Evolutionary conservation across 208 protist species (phyloP).

Genomic region (Angomonas ambiguus): DNA sequence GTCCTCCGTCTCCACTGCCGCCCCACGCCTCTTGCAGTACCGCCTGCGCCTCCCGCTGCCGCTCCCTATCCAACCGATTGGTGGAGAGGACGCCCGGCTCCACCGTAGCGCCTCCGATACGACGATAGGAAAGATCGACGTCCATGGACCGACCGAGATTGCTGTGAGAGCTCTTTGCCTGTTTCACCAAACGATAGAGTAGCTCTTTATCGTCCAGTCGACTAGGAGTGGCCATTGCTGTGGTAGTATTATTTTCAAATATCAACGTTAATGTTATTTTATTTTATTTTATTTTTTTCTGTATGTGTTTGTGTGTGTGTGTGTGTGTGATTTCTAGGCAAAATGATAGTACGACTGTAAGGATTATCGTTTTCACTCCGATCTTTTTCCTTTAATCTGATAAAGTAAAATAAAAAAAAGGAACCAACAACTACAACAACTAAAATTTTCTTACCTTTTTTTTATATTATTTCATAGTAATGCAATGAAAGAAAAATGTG

Average conservation of each 20-base stretch:
- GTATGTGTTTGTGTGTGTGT: too few species aligned
- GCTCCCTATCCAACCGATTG: slow-evolving; percentile 36
- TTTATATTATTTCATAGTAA: too few species aligned
- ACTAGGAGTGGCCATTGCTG: neutral
- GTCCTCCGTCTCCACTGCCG: slow-evolving; percentile 7
- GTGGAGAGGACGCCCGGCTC: slow-evolving; percentile 43
- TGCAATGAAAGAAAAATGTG: slow-evolving; percentile 1
- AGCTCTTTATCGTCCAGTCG: slow-evolving; percentile 48
- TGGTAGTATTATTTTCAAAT: neutral
- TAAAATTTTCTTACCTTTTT: too few species aligned
- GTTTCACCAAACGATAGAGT: slow-evolving; percentile 37
- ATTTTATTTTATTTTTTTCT: too few species aligned
- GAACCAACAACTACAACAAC: too few species aligned
- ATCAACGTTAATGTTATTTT: too few species aligned
- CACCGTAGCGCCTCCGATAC: slow-evolving; percentile 25
- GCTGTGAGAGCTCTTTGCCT: slow-evolving; percentile 54
- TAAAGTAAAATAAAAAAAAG: too few species aligned
- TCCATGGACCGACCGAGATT: slow-evolving; percentile 60
- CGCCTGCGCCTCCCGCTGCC: slow-evolving; percentile 41
- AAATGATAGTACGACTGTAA: too few species aligned
- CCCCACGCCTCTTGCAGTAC: slow-evolving; percentile 40
- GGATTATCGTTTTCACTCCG: too few species aligned
- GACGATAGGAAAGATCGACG: slow-evolving; percentile 33
- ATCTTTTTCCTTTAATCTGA: too few species aligned
- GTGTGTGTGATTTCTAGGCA: neutral